phyloP scores from a whole-genome alignment of 2,329 filamentous ascomycete genomes.

The Ilyonectria robusta region DNA sequence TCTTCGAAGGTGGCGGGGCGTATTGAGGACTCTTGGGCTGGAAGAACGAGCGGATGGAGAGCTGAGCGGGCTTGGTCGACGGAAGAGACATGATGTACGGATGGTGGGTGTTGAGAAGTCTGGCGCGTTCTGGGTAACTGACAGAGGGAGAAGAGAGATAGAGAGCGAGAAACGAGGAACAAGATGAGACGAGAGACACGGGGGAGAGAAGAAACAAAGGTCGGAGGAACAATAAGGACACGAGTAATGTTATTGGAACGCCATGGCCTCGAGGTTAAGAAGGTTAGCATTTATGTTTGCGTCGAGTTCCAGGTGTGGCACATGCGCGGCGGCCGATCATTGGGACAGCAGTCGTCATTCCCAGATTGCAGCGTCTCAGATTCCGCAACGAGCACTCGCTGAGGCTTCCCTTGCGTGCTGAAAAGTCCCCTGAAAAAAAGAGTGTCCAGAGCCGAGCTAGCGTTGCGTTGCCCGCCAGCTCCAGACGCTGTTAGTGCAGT shows the following conservation, averaged over 20 bases:
- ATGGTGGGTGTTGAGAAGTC: background rate
- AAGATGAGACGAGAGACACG: slow-evolving; percentile 6
- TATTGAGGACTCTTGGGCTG: slow-evolving; percentile 59
- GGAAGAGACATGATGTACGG: slow-evolving; percentile 57
- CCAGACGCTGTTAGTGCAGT: slow-evolving; percentile 16
- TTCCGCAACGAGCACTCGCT: slow-evolving; percentile 17
- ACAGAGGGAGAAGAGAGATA: slow-evolving; percentile 11
- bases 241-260: slow-evolving; percentile 7
- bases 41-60: slow-evolving; percentile 76
- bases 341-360: slow-evolving; percentile 9
- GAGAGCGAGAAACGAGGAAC: slow-evolving; percentile 7
- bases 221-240: background rate
- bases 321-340: slow-evolving; percentile 1
- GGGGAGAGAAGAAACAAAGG: background rate
- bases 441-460: slow-evolving; percentile 7
- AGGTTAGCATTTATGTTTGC: slow-evolving; percentile 15
- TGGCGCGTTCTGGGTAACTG: background rate
- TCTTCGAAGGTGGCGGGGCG: slow-evolving; percentile 52
- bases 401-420: background rate
- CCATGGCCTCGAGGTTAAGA: slow-evolving; percentile 16
- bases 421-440: background rate
- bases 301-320: slow-evolving; percentile 8
- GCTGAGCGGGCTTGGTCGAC: slow-evolving; percentile 59
- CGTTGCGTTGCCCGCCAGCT: background rate
- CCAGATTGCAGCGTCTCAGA: slow-evolving; percentile 15